A percentile compares a stretch with the other conserved stretches of the same genome.
phyloP scores from a whole-genome alignment of 768 basidiomycete genomes.

The Suillus hirtellus region DNA sequence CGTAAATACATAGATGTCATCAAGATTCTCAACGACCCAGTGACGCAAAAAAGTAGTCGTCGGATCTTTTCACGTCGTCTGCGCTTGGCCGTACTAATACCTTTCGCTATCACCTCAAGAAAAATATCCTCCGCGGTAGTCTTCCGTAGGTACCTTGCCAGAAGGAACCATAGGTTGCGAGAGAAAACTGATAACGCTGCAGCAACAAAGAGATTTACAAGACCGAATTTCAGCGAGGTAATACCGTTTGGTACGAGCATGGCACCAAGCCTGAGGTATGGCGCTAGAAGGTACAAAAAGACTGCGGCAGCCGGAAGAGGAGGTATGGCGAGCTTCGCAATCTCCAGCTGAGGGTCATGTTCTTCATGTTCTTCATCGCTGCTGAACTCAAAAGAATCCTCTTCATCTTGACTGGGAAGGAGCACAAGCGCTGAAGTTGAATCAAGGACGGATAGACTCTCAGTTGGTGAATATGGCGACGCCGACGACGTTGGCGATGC shows the following conservation, averaged over 20 bases:
- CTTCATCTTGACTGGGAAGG: slow-evolving; percentile 54
- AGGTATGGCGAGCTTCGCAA: slow-evolving; percentile 29
- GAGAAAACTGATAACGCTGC: slow-evolving; percentile 61
- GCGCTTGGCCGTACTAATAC: slow-evolving; percentile 47
- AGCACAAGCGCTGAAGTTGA: slow-evolving; percentile 63
- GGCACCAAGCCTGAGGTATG: slow-evolving; percentile 72
- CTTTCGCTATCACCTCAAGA: slow-evolving; percentile 58
- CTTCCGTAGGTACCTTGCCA: slow-evolving; percentile 69
- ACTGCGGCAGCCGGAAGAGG: slow-evolving; percentile 58
- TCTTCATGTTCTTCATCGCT: slow-evolving; percentile 46
- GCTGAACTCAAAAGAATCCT: slow-evolving; percentile 33
- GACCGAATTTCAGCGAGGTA: slow-evolving; percentile 48
- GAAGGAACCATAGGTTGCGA: slow-evolving; percentile 74
- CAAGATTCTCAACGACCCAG: slow-evolving; percentile 47
- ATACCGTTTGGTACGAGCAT: slow-evolving; percentile 54
- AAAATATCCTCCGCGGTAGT: slow-evolving; percentile 67
- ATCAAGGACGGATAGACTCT: slow-evolving; percentile 30
- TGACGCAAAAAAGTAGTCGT: slow-evolving; percentile 42
- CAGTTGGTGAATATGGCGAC: slow-evolving; percentile 11
- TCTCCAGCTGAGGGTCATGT: slow-evolving; percentile 9
- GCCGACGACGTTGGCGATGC: slow-evolving; percentile 9
- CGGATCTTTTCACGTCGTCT: slow-evolving; percentile 45
- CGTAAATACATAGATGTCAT: slow-evolving; percentile 64
- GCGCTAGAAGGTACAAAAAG: slow-evolving; percentile 68
- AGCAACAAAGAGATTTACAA: slow-evolving; percentile 52